Conservation (phyloP, 2,329 filamentous ascomycete genomes). For the Ilyonectria destructans region DNA sequence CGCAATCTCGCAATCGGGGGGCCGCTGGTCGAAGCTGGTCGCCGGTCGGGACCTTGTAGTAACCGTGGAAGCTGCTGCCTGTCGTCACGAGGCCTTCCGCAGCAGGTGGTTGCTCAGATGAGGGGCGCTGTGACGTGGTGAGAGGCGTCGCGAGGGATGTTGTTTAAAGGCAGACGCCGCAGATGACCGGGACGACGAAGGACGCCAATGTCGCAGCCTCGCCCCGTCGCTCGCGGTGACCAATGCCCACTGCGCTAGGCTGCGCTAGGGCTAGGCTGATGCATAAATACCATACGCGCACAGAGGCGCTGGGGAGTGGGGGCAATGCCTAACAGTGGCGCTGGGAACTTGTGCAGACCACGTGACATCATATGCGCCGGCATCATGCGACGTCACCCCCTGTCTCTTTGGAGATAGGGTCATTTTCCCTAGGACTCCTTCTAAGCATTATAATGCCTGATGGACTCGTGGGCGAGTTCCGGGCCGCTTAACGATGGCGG, state of each 20-base stretch:
- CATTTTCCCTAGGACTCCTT: constrained; percentile 16
- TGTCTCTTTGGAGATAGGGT: constrained; percentile 28
- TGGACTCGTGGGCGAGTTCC: constrained; percentile 45
- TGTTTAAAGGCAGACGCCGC: constrained; percentile 43
- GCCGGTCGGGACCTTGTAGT: neutral
- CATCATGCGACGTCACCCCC: constrained; percentile 45
- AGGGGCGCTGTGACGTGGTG: constrained; percentile 17
- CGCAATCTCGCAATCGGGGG: constrained; percentile 40
- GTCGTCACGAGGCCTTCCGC: constrained; percentile 8
- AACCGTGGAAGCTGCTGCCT: constrained; percentile 16
- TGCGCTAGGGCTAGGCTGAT: constrained; percentile 42
- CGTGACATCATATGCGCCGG: constrained; percentile 50
- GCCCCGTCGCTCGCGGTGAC: constrained; percentile 48
- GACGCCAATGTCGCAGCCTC: constrained; percentile 50
- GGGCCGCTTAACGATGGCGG: constrained; percentile 67
- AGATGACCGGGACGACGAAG: constrained; percentile 41
- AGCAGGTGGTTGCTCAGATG: constrained; percentile 5
- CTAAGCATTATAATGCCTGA: constrained; percentile 38
- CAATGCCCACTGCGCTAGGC: constrained; percentile 38
- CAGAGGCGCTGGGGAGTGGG: neutral
- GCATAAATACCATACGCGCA: constrained; percentile 45
- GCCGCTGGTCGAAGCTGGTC: constrained; percentile 27
- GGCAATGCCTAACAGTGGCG: constrained; percentile 2
- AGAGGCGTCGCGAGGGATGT: constrained; percentile 35
- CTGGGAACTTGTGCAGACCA: constrained; percentile 44